A percentile compares a stretch with the other conserved stretches of the same genome.
phyloP scores from a whole-genome alignment of 805 yeast species.

The Teunomyces tritomae region DNA sequence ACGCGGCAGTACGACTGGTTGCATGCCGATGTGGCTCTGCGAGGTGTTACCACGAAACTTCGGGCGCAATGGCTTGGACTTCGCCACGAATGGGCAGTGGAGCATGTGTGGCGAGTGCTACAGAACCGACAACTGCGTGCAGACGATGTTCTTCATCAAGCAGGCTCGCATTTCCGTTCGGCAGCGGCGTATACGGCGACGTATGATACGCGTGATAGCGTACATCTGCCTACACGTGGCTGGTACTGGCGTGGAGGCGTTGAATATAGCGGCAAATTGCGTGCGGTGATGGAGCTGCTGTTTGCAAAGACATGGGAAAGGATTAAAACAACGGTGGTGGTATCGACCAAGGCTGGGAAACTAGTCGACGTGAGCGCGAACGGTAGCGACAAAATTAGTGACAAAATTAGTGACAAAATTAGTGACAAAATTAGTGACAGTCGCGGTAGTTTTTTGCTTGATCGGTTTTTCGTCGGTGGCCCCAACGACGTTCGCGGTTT shows the following conservation, averaged over 20 bases:
- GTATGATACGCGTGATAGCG: constrained; percentile 46
- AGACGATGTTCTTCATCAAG: constrained; percentile 31
- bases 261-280: constrained; percentile 29
- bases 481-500: constrained; percentile 58
- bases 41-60: constrained; percentile 43
- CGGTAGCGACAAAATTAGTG: neutral
- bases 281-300: constrained; percentile 37
- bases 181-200: constrained; percentile 37
- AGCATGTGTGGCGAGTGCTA: constrained; percentile 43
- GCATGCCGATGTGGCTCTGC: constrained; percentile 42
- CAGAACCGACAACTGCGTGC: constrained; percentile 28
- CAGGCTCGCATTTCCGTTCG: constrained; percentile 48
- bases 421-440: neutral
- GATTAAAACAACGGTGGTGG: constrained; percentile 16
- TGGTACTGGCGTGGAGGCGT: constrained; percentile 31
- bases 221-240: constrained; percentile 45
- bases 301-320: constrained; percentile 22
- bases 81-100: constrained; percentile 49
- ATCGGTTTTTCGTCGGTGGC: constrained; percentile 57
- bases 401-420: neutral
- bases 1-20: constrained; percentile 49
- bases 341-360: constrained; percentile 16
- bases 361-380: neutral
- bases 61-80: constrained; percentile 33
- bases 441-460: constrained; percentile 25